Percentiles rank a stretch among this genome's conserved stretches.
Conservation (phyloP, 2,329 filamentous ascomycete genomes). For the Epichloe sibirici region DNA sequence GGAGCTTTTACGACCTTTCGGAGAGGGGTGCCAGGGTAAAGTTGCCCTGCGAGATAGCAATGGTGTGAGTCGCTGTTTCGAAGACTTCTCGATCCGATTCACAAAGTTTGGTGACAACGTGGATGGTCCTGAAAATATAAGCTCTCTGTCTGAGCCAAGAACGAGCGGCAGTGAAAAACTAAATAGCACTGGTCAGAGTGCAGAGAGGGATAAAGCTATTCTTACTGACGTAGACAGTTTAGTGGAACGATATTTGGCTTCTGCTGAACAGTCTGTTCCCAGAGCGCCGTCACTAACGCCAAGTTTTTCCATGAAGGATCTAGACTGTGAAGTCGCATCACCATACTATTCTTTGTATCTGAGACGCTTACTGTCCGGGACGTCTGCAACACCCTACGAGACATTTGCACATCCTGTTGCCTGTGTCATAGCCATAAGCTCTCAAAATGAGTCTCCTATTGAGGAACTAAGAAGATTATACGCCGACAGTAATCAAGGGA, state of each 20-base stretch:
- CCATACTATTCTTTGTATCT: slow-evolving; percentile 81
- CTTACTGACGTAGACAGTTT: slow-evolving; percentile 65
- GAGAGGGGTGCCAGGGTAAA: slow-evolving; percentile 76
- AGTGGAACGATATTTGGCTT: slow-evolving; percentile 65
- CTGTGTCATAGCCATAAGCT: slow-evolving; percentile 90
- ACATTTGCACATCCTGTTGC: slow-evolving; percentile 92
- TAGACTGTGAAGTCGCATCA: slow-evolving; percentile 45
- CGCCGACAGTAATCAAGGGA: slow-evolving; percentile 67
- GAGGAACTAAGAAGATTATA: slow-evolving; percentile 80
- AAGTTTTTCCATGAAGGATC: slow-evolving; percentile 26
- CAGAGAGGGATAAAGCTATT: slow-evolving; percentile 18
- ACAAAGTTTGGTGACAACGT: slow-evolving; percentile 53
- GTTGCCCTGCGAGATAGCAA: slow-evolving; percentile 84
- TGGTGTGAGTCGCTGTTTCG: slow-evolving; percentile 69
- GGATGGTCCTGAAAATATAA: slow-evolving; percentile 34
- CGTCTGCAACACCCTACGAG: slow-evolving; percentile 73
- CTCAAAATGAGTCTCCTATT: slow-evolving; percentile 69
- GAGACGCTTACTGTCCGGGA: slow-evolving; percentile 66
- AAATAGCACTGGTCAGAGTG: slow-evolving; percentile 15
- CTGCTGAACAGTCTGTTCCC: slow-evolving; percentile 52
- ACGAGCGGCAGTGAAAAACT: slow-evolving; percentile 26
- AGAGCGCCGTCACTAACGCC: slow-evolving; percentile 20
- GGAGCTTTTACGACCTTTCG: slow-evolving; percentile 81
- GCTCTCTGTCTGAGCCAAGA: slow-evolving; percentile 15
- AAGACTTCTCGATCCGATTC: slow-evolving; percentile 86